Evolutionary conservation across 2,329 filamentous ascomycete genomes (phyloP), one percentile per base, ranked within the genome.

Genomic region (Botrytis byssoidea): DNA sequence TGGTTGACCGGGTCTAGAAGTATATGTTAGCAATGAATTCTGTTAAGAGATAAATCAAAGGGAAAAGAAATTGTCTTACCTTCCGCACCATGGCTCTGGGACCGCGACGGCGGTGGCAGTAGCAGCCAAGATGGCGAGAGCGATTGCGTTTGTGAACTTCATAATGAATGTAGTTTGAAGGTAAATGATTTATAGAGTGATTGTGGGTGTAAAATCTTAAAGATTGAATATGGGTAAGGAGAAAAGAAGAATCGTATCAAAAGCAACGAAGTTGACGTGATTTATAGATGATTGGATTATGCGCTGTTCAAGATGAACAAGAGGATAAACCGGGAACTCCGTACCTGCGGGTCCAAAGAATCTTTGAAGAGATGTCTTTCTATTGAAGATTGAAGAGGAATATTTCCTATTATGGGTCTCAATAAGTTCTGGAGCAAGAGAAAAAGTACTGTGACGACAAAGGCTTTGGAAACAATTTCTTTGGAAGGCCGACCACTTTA

Each of bases 101-200:
- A 74, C 29, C 14, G 73, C 73, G 40, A 48, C 37, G 4, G 71
- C 71, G 29, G 44, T 40, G 22, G 72, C 71, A 25, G 67, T 70
- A 40, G 74, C 72, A 32, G 74, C 72, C 44, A 74, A 48, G 51
- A 74, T 67, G 9, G 69, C 60, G 44, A 74, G 40, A 35, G 51
- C 65, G 35, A 74, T 60, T 57, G 72, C 42, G 70, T 46, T 65
- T 60, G 73, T 73, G 64, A 74, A 66, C 64, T 74, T 74, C 74
- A 74, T 74, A 44, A 29, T 69, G 51, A 60, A 66, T 42, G 71
- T 55, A 69, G 71, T 46, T 60, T 51, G 44, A 69, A 65, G 7
- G n/a, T 72, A 59, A 67, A n/a, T 9, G 44, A 29, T 20, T 48
- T 32, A 4, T 37, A 29, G 42, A 63, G 32, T 71, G 60, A 55